Percentiles rank a stretch among this genome's conserved stretches.
Conservation (phyloP, 257 asterid species). For the Thymus quinquecostatus region DNA sequence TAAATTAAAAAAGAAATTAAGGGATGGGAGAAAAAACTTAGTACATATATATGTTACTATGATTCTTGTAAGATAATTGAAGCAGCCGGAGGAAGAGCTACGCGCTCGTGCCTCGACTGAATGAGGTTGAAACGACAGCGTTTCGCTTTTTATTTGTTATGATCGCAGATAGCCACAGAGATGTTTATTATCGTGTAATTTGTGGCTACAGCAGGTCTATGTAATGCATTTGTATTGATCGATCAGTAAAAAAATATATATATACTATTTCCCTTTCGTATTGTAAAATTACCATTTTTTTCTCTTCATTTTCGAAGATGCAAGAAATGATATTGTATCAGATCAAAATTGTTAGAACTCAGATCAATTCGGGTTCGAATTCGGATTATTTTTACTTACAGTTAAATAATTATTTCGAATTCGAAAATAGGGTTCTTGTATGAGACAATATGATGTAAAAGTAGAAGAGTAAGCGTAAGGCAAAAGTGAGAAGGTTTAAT, state of each 20-base stretch:
- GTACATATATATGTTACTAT: not conserved
- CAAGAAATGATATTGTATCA: not conserved
- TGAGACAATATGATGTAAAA: too few relatives aligned
- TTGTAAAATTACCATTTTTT: not conserved
- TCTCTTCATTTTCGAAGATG: not conserved
- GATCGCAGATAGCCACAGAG: constrained; percentile 33
- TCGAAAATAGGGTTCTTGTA: too few relatives aligned
- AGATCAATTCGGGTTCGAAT: too few relatives aligned
- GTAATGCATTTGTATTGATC: constrained; percentile 23
- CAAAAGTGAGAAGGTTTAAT: too few relatives aligned
- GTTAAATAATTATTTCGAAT: too few relatives aligned
- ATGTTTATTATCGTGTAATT: constrained; percentile 39
- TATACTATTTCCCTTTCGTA: constrained; percentile 5
- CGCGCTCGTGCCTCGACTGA: constrained; percentile 6
- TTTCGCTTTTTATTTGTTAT: constrained; percentile 1
- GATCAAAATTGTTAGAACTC: too few relatives aligned
- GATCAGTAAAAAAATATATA: constrained; percentile 8
- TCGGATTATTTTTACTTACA: too few relatives aligned
- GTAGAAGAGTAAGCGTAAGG: too few relatives aligned
- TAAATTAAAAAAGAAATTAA: constrained; percentile 18
- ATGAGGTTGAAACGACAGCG: constrained; percentile 22
- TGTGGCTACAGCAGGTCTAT: constrained; percentile 34
- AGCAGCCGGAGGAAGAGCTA: constrained; percentile 3
- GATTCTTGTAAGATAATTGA: constrained; percentile 35
- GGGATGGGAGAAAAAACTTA: not conserved